These are phyloP conservation scores for Atractiella rhizophila DNA, from an alignment of 768 basidiomycete genomes.

Conservation along the genomic window DNA sequence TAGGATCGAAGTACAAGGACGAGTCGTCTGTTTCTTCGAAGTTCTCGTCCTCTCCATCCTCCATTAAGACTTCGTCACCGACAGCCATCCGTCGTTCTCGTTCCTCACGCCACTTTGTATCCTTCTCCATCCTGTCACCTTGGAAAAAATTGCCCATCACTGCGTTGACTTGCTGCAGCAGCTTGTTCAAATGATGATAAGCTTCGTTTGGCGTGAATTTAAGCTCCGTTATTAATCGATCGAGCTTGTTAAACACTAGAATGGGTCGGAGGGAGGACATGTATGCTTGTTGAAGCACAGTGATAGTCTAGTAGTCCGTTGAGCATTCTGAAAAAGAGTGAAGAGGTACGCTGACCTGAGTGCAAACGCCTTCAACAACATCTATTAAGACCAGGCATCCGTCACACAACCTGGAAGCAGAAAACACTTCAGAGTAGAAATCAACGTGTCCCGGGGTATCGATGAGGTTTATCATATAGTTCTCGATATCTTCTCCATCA, in stretches of 20 bases:
- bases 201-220: conserved; percentile 74
- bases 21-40: conserved; percentile 94
- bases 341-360: conserved; percentile 38
- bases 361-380: conserved; percentile 92
- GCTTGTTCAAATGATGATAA: conserved; percentile 70
- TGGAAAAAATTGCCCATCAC: conserved; percentile 95
- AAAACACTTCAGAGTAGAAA: conserved; percentile 90
- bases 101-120: conserved; percentile 77
- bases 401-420: conserved; percentile 76
- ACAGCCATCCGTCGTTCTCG: conserved; percentile 53
- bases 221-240: conserved; percentile 77
- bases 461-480: conserved; percentile 78
- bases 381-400: conserved; percentile 88
- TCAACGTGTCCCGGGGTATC: conserved; percentile 98
- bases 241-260: conserved; percentile 89
- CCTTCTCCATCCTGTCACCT: conserved; percentile 86
- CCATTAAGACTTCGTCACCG: conserved; percentile 32
- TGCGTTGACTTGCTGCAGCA: conserved; percentile 92
- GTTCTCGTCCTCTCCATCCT: conserved; percentile 26
- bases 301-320: conserved; percentile 41
- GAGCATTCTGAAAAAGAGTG: background rate
- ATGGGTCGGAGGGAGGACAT: conserved; percentile 63
- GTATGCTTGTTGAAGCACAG: conserved; percentile 88
- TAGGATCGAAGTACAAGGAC: conserved; percentile 89
- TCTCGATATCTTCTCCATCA: conserved; percentile 31